A percentile compares a stretch with the other conserved stretches of the same genome.
Evolutionary conservation across 23 red algal genomes (phyloP).

Genomic region (Pyropia haitanensis): DNA sequence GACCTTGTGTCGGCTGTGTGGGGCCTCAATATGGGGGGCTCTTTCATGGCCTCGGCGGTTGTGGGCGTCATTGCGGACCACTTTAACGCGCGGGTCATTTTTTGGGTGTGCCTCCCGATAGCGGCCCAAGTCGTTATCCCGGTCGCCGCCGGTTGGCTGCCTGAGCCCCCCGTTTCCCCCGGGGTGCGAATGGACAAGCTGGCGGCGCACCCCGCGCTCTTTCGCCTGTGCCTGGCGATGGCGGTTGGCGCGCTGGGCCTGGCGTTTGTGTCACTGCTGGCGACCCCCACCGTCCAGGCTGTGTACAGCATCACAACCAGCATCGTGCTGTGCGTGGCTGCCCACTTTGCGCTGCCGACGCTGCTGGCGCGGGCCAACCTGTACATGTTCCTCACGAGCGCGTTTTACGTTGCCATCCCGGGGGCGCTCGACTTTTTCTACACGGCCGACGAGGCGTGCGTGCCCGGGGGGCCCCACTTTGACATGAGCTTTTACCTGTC

Average conservation of each 20-base stretch:
- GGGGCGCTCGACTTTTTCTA: slow-evolving; percentile 62
- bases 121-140: slow-evolving; percentile 56
- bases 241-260: slow-evolving; percentile 27
- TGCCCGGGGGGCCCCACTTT: slow-evolving; percentile 57
- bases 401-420: slow-evolving; percentile 49
- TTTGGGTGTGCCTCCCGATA: slow-evolving; percentile 35
- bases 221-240: slow-evolving; percentile 37
- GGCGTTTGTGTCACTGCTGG: slow-evolving; percentile 24
- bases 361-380: slow-evolving; percentile 45
- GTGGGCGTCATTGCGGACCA: slow-evolving; percentile 59
- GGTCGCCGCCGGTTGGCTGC: slow-evolving; percentile 28
- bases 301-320: slow-evolving; percentile 11
- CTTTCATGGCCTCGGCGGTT: slow-evolving; percentile 35
- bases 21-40: slow-evolving; percentile 45
- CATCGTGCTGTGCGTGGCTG: slow-evolving; percentile 18
- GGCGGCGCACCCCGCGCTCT: slow-evolving; percentile 25
- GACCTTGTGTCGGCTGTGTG: slow-evolving; percentile 56
- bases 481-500: slow-evolving; percentile 58
- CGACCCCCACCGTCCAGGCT: slow-evolving; percentile 17
- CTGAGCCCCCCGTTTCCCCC: slow-evolving; percentile 36
- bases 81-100: slow-evolving; percentile 57
- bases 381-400: slow-evolving; percentile 53
- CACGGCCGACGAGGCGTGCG: slow-evolving; percentile 28
- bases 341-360: slow-evolving; percentile 20
- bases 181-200: slow-evolving; percentile 36